Conservation (phyloP, 257 asterid species). For the Leptodermis oblonga region DNA sequence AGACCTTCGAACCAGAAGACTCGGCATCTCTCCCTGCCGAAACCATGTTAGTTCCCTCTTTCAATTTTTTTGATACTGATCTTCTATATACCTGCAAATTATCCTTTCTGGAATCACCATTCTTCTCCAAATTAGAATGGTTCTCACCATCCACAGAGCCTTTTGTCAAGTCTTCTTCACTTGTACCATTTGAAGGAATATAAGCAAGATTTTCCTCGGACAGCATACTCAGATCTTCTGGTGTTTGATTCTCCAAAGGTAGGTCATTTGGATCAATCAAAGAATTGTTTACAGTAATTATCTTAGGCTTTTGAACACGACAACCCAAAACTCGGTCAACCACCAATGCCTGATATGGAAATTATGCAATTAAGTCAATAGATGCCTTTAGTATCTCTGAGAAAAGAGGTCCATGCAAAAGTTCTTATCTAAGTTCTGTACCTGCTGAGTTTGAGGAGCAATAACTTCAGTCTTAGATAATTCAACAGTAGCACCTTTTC, state of each 20-base stretch:
- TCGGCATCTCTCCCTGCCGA: constrained; percentile 27
- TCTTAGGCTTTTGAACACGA: constrained; percentile 50
- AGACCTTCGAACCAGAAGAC: constrained; percentile 33
- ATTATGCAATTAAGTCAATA: not conserved
- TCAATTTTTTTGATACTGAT: constrained; percentile 51
- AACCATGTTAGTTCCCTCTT: constrained; percentile 38
- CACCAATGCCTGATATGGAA: constrained; percentile 30
- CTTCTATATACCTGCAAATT: constrained; percentile 62
- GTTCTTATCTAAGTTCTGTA: constrained; percentile 10
- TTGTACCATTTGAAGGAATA: constrained; percentile 34
- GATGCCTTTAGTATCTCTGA: not conserved
- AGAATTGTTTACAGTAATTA: constrained; percentile 21
- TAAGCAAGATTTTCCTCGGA: constrained; percentile 36
- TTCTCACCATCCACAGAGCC: constrained; percentile 40
- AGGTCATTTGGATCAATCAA: constrained; percentile 30
- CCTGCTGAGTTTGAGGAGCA: constrained; percentile 30
- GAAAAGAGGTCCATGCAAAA: not conserved
- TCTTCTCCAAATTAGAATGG: constrained; percentile 41
- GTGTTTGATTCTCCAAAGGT: constrained; percentile 31
- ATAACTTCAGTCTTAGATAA: constrained; percentile 8
- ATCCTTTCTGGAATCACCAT: constrained; percentile 30
- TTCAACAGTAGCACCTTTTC: constrained; percentile 23
- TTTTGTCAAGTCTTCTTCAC: constrained; percentile 30
- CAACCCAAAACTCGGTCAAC: constrained; percentile 90
- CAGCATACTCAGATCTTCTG: constrained; percentile 30